Evolutionary conservation across 306 rosid genomes (phyloP), one percentile per base, ranked within the genome.

Genomic region (Adenanthera pavonina): DNA sequence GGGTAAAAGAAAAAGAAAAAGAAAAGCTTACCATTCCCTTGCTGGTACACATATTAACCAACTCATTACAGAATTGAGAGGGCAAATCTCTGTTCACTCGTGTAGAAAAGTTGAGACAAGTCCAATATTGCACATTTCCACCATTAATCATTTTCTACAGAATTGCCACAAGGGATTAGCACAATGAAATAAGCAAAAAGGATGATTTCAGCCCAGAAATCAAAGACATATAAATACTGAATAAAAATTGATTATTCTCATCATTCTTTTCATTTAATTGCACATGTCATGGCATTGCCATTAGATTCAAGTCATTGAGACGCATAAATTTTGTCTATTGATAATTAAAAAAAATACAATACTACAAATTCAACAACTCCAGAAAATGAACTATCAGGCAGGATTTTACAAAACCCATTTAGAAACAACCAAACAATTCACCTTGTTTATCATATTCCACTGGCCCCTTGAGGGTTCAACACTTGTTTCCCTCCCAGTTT

Each of bases 381-480:
- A 68, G 8, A 10, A 8, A n/a, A 41, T 17, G 35, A 40, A 40
- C 7, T 54, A 38, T 40, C 13, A n/a, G 8, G 72, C 33, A 41
- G 7, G 48, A 43, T 68, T 41, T 68, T 43, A n/a, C 73, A 41
- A 11, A 68, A 14, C 54, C 19, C 2, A 3, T 7, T n/a, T 11
- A 44, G 17, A 74, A 41, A 19, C 19, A 74, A 4, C 3, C 20
- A 20, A 25, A 80, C 33, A 41, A 10, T 64, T 80, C 75, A 93
- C 99, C 96, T 93, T 92, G 7, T 87, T 65, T 0, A 91, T 95
- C 98, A 93, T 95, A 25, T 95, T 95, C 98, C 99, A 95, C 5
- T 89, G 91, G 8, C 98, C 99, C 92, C 90, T 87, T 9, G 4
- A 13, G 0, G 99, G 99, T 20, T 84, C 83, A 64, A 87, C 94